Evolutionary conservation across 306 rosid species (phyloP).

Genomic region (Acmispon strigosus): DNA sequence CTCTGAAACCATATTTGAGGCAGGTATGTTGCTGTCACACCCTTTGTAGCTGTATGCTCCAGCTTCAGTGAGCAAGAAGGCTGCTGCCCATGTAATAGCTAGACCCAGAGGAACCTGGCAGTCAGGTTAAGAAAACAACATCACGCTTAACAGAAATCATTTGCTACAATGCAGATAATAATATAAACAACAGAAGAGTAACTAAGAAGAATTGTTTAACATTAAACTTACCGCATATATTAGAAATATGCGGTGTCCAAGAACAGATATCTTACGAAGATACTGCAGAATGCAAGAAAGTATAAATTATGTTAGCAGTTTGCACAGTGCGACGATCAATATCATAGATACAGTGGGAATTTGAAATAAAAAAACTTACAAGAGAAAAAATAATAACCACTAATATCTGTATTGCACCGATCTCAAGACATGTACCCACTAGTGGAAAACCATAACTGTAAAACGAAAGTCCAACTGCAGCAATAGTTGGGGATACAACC

Average conservation of each 20-base stretch:
- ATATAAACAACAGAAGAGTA: not conserved
- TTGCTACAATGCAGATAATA: slow-evolving; percentile 4
- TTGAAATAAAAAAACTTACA: slow-evolving; percentile 51
- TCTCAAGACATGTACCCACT: slow-evolving; percentile 92
- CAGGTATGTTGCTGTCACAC: slow-evolving; percentile 80
- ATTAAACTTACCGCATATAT: slow-evolving; percentile 79
- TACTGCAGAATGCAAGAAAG: slow-evolving; percentile 48
- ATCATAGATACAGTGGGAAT: not conserved
- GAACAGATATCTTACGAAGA: slow-evolving; percentile 84
- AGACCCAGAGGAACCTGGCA: slow-evolving; percentile 95
- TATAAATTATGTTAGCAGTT: slow-evolving; percentile 15
- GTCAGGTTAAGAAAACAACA: slow-evolving; percentile 13
- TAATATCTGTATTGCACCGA: slow-evolving; percentile 88
- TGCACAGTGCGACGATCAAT: not conserved
- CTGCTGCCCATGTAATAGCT: slow-evolving; percentile 89
- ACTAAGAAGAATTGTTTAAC: not conserved
- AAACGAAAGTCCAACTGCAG: slow-evolving; percentile 99
- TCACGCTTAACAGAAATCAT: slow-evolving; percentile 12
- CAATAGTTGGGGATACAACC: slow-evolving; percentile 95
- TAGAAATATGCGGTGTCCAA: slow-evolving; percentile 92
- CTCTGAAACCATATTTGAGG: slow-evolving; percentile 78
- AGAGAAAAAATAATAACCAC: slow-evolving; percentile 77
- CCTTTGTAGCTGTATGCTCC: slow-evolving; percentile 90
- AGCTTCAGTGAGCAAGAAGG: slow-evolving; percentile 85
- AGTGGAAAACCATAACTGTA: slow-evolving; percentile 86